Percentiles rank a stretch among this genome's conserved stretches.
Evolutionary conservation across 345 rosid species (phyloP).

Genomic region (Salix arbutifolia): DNA sequence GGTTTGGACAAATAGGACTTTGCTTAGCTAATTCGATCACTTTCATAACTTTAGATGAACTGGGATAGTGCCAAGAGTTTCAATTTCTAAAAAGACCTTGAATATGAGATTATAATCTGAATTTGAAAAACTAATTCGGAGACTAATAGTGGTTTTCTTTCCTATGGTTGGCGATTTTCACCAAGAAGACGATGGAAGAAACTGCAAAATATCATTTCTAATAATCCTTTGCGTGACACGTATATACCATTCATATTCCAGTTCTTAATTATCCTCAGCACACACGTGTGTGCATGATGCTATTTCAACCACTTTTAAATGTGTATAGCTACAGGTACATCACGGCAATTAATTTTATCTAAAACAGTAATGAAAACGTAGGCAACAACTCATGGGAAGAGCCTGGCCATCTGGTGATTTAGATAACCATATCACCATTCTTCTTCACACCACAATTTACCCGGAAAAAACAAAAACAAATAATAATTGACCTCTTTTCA

Average conservation of each 20-base stretch:
- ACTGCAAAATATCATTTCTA: background rate
- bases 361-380: too few relatives aligned
- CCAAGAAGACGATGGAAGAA: background rate
- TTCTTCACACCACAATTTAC: background rate
- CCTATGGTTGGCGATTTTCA: background rate
- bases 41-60: conserved; percentile 15
- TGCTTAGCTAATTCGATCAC: conserved; percentile 7
- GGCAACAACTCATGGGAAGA: background rate
- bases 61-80: too few relatives aligned
- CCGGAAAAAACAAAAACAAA: background rate
- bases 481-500: background rate
- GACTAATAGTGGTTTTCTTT: background rate
- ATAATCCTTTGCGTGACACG: background rate
- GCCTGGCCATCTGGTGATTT: background rate
- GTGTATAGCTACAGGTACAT: too few relatives aligned
- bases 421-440: background rate
- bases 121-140: background rate
- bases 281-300: too few relatives aligned
- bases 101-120: conserved; percentile 1
- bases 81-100: too few relatives aligned
- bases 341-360: too few relatives aligned
- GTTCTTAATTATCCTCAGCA: too few relatives aligned
- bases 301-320: too few relatives aligned
- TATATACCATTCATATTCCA: too few relatives aligned
- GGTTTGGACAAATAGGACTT: background rate